Evolutionary conservation across 1,284 basidiomycete genomes (phyloP).

Genomic region (Pseudozyma sp.): DNA sequence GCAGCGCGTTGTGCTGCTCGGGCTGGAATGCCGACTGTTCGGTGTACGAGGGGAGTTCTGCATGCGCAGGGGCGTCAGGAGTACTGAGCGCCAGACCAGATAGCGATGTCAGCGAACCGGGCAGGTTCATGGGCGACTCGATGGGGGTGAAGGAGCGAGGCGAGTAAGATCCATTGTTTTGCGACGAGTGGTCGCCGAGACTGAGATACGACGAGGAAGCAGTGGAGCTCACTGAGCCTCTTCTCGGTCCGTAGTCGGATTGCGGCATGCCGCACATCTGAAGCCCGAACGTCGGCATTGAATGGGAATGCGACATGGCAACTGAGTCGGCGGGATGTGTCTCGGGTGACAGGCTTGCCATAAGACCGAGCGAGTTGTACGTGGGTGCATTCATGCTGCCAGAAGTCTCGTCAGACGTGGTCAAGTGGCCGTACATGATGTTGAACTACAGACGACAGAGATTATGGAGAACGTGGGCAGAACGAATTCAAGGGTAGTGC

Average conservation of each 20-base stretch:
- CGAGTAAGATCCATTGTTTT: constrained; percentile 29
- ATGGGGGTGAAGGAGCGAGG: constrained; percentile 43
- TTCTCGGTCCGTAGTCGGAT: constrained; percentile 16
- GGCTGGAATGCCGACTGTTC: constrained; percentile 31
- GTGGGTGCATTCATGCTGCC: constrained; percentile 13
- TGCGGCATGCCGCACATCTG: constrained; percentile 18
- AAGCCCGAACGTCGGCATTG: constrained; percentile 29
- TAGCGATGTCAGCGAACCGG: constrained; percentile 41
- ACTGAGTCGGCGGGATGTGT: constrained; percentile 18
- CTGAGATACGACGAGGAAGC: constrained; percentile 46
- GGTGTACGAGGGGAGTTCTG: constrained; percentile 22
- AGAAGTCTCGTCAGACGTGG: constrained; percentile 6
- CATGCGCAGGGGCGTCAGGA: constrained; percentile 23
- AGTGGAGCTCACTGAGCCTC: constrained; percentile 44
- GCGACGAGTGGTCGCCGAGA: constrained; percentile 31
- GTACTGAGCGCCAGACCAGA: constrained; percentile 48
- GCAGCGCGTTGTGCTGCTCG: constrained; percentile 46
- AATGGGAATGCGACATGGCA: constrained; percentile 43
- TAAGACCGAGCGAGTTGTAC: constrained; percentile 44
- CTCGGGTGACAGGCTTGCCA: constrained; percentile 35
- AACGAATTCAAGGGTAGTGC: no score
- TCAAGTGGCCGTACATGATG: constrained; percentile 31
- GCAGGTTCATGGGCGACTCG: constrained; percentile 46
- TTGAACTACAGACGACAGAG: background rate
- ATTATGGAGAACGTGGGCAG: no score